phyloP scores from a whole-genome alignment of 805 yeast genomes.

The Starmerella scarabaei region DNA sequence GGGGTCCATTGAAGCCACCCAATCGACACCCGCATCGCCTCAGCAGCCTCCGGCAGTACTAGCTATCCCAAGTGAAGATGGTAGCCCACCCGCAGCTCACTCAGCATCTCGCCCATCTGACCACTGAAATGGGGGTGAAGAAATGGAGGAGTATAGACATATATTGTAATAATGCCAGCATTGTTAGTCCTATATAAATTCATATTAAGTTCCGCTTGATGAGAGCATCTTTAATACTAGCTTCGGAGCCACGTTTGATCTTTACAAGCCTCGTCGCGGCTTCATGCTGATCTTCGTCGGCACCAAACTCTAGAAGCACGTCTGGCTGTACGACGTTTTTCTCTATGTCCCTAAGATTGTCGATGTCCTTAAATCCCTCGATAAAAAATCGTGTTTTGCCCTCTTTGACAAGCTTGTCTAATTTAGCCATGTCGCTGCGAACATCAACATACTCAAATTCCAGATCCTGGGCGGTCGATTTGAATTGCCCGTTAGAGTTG shows the following conservation, averaged over 20 bases:
- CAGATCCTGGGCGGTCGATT: conserved; percentile 8
- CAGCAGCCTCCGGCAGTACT: no score
- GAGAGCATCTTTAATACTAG: conserved; percentile 6
- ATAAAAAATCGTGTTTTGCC: conserved; percentile 19
- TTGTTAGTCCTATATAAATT: neutral
- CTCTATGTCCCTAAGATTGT: conserved; percentile 8
- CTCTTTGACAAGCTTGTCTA: conserved; percentile 13
- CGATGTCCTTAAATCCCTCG: conserved; percentile 11
- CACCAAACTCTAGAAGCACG: conserved; percentile 14
- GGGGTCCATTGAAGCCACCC: neutral
- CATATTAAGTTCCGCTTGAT: conserved; percentile 9
- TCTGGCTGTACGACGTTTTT: conserved; percentile 19
- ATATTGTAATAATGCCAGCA: no score
- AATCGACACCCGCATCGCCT: no score
- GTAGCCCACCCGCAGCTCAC: no score
- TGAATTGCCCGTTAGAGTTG: conserved; percentile 11
- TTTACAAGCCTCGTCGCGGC: conserved; percentile 5
- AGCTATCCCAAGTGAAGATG: no score
- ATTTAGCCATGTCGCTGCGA: neutral
- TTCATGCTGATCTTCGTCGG: neutral
- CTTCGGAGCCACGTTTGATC: neutral
- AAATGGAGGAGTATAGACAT: no score
- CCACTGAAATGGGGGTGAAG: no score
- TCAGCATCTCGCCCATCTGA: no score
- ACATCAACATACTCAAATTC: conserved; percentile 14